Evolutionary conservation across 345 rosid genomes (phyloP), one percentile per base, ranked within the genome.

Genomic region (Bretschneidera sinensis): DNA sequence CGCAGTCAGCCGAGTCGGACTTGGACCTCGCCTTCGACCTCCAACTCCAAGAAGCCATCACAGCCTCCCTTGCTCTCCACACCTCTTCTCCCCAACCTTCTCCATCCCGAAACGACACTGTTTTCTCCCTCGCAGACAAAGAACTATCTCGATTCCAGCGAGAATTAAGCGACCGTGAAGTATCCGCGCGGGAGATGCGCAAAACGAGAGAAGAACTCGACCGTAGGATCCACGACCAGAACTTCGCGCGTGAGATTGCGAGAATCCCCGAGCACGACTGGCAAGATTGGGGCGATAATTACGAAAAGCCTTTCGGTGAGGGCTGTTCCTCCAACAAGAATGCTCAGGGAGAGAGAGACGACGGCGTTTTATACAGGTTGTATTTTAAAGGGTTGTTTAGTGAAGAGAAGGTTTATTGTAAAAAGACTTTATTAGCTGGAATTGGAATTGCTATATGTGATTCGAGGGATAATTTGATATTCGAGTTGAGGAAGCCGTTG

Each of bases 21-120:
- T 65, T 58, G 43, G 86, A 85, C 55, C 57, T 69, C 17, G 91
- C 91, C 54, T 83, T 57, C 74, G 62, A 67, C 10, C 81, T 85
- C 63, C 92, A 85, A 71, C 71, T 83, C 53, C 68, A 81, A 54
- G 89, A 81, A 65, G 85, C 85, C 24, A 53, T 83, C 22, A 24
- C 75, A 63, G 83, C 83, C 48, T 83, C 85, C 21, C 74, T 79
- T 60, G 55, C 69, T 6, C 50, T 14, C 60, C 57, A 20, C 53
- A 61, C 68, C 7, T 65, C 72, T 47, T 9, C 69, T 34, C 56
- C 78, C 33, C 59, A 52, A 2, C 24, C 55, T 11, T 45, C 47
- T 48, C 5, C n/a, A n/a, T n/a, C 48, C 2, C 34, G 19, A 21
- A 5, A 45, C 28, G 57, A 56, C 2, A 50, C 23, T 51, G 54